Conservation (phyloP, 805 yeast species). For the Wickerhamiella shivajii region DNA sequence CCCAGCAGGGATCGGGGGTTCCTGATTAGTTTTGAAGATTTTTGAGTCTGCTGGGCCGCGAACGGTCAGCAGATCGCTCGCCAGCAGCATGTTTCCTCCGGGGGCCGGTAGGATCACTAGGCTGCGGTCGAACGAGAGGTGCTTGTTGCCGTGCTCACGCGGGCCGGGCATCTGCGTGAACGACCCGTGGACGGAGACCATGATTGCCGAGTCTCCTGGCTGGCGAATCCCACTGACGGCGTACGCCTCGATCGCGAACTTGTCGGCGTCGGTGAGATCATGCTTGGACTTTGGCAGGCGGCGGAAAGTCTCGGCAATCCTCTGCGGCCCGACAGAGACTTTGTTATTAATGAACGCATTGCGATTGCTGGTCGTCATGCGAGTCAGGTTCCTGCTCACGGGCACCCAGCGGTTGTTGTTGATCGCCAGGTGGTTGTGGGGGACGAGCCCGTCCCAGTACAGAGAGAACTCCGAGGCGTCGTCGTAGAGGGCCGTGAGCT, state of each 20-base stretch:
- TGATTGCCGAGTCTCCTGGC: constrained; percentile 60
- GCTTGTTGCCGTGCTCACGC: constrained; percentile 28
- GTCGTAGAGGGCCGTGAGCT: constrained; percentile 60
- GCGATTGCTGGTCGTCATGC: constrained; percentile 35
- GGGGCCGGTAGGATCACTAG: constrained; percentile 61
- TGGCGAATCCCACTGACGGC: constrained; percentile 31
- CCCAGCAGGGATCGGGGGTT: neutral
- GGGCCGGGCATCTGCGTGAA: constrained; percentile 41
- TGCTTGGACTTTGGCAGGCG: constrained; percentile 72
- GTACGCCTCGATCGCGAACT: constrained; percentile 66
- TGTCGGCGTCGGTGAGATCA: constrained; percentile 45
- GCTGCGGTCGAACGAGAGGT: constrained; percentile 74
- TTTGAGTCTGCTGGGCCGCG: constrained; percentile 13
- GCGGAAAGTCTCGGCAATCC: constrained; percentile 44
- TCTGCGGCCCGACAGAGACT: constrained; percentile 53
- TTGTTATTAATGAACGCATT: constrained; percentile 25
- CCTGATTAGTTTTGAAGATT: constrained; percentile 2
- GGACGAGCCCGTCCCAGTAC: constrained; percentile 59
- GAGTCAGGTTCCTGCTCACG: constrained; percentile 38
- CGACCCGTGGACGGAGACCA: constrained; percentile 71
- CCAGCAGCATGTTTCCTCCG: constrained; percentile 60
- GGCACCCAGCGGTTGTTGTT: neutral
- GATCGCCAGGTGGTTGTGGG: constrained; percentile 26
- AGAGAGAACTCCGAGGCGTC: constrained; percentile 73
- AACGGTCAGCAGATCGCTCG: constrained; percentile 65